Percentiles rank a stretch among this genome's conserved stretches.
Evolutionary conservation across 768 basidiomycete genomes (phyloP).

Genomic region (Scleroderma citrinum): DNA sequence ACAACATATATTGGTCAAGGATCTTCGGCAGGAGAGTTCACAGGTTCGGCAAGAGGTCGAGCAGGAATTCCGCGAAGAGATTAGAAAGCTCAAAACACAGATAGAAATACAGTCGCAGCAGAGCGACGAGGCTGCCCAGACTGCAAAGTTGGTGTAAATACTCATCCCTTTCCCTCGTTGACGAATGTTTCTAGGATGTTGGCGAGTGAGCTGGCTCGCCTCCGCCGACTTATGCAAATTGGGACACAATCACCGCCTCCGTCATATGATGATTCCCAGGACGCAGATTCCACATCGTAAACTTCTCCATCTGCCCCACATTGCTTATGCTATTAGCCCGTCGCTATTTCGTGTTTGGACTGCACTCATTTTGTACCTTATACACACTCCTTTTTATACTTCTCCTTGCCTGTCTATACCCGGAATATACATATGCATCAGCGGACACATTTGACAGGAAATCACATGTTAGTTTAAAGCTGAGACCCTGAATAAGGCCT

Average conservation of each 20-base stretch:
- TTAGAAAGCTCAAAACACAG: constrained; percentile 45
- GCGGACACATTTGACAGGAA: neutral
- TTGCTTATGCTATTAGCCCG: constrained; percentile 5
- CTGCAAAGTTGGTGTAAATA: constrained; percentile 48
- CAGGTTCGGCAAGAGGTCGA: constrained; percentile 53
- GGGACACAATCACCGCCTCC: constrained; percentile 33
- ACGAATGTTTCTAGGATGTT: constrained; percentile 38
- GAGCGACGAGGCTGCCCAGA: constrained; percentile 51
- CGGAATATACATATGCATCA: constrained; percentile 10
- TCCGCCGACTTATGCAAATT: constrained; percentile 68
- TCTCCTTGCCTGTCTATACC: constrained; percentile 24
- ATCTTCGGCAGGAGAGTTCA: constrained; percentile 44
- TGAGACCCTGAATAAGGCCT: no score
- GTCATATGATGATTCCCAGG: constrained; percentile 8
- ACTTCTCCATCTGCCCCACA: neutral
- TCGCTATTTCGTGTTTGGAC: constrained; percentile 13
- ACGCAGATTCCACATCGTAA: constrained; percentile 11
- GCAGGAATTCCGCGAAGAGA: constrained; percentile 52
- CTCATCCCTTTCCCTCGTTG: neutral
- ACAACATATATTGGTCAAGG: constrained; percentile 41
- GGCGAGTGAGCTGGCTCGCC: constrained; percentile 56
- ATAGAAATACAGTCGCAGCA: constrained; percentile 50
- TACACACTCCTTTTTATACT: constrained; percentile 23
- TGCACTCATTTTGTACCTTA: constrained; percentile 27
- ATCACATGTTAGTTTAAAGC: no score